A percentile compares a stretch with the other conserved stretches of the same genome.
These are phyloP conservation scores for Aschersonia sp. DNA, from an alignment of 2,329 filamentous ascomycete species.

Conservation along the genomic window DNA sequence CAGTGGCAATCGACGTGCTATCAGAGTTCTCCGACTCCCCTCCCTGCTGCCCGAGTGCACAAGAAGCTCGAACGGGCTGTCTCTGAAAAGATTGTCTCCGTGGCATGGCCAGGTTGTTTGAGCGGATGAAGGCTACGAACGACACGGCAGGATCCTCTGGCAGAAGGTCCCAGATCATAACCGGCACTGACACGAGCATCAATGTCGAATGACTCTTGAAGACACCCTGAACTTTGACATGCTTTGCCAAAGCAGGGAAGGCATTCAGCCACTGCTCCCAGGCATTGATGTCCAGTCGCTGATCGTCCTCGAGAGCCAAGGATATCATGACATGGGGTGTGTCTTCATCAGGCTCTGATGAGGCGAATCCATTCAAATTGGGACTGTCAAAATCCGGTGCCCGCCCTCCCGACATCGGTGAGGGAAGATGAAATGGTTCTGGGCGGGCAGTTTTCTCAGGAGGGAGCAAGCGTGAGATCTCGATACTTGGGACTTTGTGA, in stretches of 20 bases:
- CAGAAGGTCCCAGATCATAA: constrained; percentile 44
- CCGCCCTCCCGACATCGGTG: constrained; percentile 11
- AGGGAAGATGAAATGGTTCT: constrained; percentile 8
- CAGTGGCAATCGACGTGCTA: constrained; percentile 11
- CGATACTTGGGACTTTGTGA: constrained; percentile 42
- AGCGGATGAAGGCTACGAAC: constrained; percentile 44
- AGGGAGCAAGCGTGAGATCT: constrained; percentile 26
- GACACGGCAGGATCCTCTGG: constrained; percentile 42
- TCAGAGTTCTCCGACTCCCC: constrained; percentile 9
- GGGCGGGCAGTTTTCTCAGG: constrained; percentile 11
- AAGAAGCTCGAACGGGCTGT: background rate
- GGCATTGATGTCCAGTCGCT: constrained; percentile 38
- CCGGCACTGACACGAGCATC: constrained; percentile 40
- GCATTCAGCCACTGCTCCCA: constrained; percentile 43
- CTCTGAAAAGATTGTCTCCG: constrained; percentile 8
- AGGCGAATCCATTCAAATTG: constrained; percentile 12
- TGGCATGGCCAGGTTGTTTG: constrained; percentile 34
- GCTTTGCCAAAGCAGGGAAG: constrained; percentile 42
- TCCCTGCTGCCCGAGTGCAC: constrained; percentile 5
- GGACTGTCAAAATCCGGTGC: constrained; percentile 10
- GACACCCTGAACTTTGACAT: constrained; percentile 45
- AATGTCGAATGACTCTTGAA: constrained; percentile 48
- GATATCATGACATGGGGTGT: constrained; percentile 48
- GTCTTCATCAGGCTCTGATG: constrained; percentile 35
- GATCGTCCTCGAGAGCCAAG: constrained; percentile 41